Evolutionary conservation across 2,329 filamentous ascomycete genomes (phyloP).

Genomic region (Beauveria brongniartii): DNA sequence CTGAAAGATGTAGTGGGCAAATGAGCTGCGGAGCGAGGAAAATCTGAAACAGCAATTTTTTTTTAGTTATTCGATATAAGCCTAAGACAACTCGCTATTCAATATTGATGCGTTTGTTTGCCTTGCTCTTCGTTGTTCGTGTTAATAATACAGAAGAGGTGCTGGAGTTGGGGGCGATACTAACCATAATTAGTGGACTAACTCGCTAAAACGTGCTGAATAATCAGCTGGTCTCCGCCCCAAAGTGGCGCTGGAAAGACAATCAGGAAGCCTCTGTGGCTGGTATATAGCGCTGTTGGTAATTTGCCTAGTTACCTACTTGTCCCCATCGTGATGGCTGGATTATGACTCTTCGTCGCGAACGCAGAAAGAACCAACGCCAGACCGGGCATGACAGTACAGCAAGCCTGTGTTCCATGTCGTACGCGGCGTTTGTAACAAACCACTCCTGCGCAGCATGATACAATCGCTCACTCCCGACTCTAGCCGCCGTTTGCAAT

Average conservation of each 20-base stretch:
- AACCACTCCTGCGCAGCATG: not conserved
- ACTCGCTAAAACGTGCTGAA: not conserved
- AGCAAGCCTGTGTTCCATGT: not conserved
- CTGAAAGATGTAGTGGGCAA: slow-evolving; percentile 19
- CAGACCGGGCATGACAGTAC: not conserved
- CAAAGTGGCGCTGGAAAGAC: too few relatives aligned
- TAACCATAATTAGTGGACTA: not conserved
- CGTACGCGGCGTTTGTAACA: not conserved
- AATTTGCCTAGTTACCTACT: too few relatives aligned
- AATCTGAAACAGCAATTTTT: not conserved
- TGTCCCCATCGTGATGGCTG: not conserved
- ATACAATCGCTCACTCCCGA: not conserved
- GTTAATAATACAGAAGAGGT: too few relatives aligned
- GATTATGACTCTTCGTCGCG: not conserved
- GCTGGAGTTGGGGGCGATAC: too few relatives aligned
- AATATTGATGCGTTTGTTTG: too few relatives aligned
- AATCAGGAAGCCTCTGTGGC: not conserved
- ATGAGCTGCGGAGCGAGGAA: not conserved
- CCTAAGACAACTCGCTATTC: not conserved
- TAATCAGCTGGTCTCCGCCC: not conserved
- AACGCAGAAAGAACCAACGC: not conserved
- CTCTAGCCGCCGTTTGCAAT: not conserved
- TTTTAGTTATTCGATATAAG: not conserved
- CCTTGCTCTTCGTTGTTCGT: too few relatives aligned
- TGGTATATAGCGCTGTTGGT: not conserved